Base-by-base conservation (phyloP, 495 filamentous ascomycete species). In the Podospora pseudoanserina region DNA sequence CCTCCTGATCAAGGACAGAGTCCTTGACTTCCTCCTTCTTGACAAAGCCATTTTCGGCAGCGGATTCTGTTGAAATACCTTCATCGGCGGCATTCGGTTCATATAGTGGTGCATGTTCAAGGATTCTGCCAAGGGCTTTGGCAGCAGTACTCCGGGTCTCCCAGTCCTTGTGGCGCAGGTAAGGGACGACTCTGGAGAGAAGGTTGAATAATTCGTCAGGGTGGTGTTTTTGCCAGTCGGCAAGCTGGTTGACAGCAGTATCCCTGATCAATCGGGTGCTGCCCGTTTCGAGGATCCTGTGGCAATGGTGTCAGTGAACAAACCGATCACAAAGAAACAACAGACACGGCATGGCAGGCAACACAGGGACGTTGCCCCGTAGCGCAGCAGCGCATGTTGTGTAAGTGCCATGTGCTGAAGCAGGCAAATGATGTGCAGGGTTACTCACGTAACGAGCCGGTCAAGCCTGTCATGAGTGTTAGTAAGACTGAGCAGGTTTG, bases 191-290 rank as follows among this genome's bases (percentile, higher is more conserved):
- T 60, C 94, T 86, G n/a, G 92, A 92, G n/a, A 99, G 85, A 7
- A 99, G 85, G 72, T 98, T 97, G 79, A 97, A 98, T 3, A 98
- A 83, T 75, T 99, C 95, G 77, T 98, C 94, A 0, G 96, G 95
- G 74, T 98, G 96, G 70, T 94, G 89, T 75, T 96, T 98, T 79
- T 98, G 96, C 68, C 97, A 93, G 82, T 98, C 95, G 49, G 91
- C 94, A 53, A 99, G 86, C 81, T 99, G 95, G 75, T 95, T 91
- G 49, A 96, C 96, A 66, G 95, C 95, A 67, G 95, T 98, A 70
- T 97, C 95, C 65, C 96, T 90, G 67, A 99, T 97, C 65, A 98
- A 81, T 73, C 89, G 88, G 67, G 94, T 98, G 78, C 93, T 97
- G 71, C 95, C 95, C 49, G 93, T 96, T 85, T 98, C 96, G 59